A percentile compares a stretch with the other conserved stretches of the same genome.
Evolutionary conservation across 768 basidiomycete genomes (phyloP).

Genomic region (Lactarius evosmus): DNA sequence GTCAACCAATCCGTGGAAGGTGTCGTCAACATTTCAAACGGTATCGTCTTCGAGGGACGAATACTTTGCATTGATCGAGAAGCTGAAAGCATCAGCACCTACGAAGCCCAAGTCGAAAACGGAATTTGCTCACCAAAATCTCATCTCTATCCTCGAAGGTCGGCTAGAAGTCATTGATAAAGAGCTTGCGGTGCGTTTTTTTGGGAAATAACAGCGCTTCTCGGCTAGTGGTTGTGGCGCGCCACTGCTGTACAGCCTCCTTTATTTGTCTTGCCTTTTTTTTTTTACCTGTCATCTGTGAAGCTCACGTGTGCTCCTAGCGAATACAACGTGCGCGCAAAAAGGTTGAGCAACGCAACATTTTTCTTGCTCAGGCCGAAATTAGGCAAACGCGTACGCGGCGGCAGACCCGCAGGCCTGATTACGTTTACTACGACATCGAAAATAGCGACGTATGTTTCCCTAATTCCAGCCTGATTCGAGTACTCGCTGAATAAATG

Average conservation of each 20-base stretch:
- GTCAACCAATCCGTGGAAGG: slow-evolving; percentile 91
- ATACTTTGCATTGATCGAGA: slow-evolving; percentile 61
- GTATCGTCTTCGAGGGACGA: slow-evolving; percentile 71
- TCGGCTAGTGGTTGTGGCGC: not conserved
- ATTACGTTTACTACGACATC: slow-evolving; percentile 75
- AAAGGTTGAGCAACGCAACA: slow-evolving; percentile 64
- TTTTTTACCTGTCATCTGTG: slow-evolving; percentile 10
- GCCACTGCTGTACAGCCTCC: slow-evolving; percentile 13
- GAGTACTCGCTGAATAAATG: slow-evolving; percentile 34
- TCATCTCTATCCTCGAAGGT: slow-evolving; percentile 60
- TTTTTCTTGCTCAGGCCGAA: slow-evolving; percentile 70
- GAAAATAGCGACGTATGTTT: slow-evolving; percentile 61
- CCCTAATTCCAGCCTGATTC: slow-evolving; percentile 27
- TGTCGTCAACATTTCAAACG: slow-evolving; percentile 69
- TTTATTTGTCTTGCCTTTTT: slow-evolving; percentile 4
- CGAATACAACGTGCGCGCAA: slow-evolving; percentile 66
- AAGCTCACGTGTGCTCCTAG: slow-evolving; percentile 40
- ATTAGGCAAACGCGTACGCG: slow-evolving; percentile 77
- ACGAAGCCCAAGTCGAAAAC: slow-evolving; percentile 48
- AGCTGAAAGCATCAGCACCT: slow-evolving; percentile 52
- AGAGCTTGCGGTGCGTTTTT: slow-evolving; percentile 63
- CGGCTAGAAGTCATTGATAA: slow-evolving; percentile 64
- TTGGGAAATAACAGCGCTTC: not conserved
- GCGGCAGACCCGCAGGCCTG: slow-evolving; percentile 65
- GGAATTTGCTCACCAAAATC: slow-evolving; percentile 56